Evolutionary conservation across 2,329 filamentous ascomycete species (phyloP).

Genomic region (Calonectria fujianensis): DNA sequence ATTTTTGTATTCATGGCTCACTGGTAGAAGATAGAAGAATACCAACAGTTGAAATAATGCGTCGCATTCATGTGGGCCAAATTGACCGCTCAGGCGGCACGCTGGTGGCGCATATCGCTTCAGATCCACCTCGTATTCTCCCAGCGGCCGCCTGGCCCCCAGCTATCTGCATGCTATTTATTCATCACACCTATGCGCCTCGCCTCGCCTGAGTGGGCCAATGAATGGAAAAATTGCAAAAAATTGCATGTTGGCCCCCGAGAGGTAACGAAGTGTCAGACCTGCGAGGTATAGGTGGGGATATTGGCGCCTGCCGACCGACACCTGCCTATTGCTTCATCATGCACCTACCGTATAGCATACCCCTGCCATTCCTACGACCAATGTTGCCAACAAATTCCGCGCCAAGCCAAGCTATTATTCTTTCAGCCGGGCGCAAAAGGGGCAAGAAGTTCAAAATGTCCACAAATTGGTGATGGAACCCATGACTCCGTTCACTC

Average conservation of each 20-base stretch:
- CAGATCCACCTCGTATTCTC: background rate
- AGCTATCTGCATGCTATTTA: background rate
- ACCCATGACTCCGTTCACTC: too few species aligned
- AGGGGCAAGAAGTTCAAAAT: too few species aligned
- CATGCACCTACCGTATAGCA: background rate
- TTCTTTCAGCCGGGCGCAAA: background rate
- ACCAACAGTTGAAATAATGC: background rate
- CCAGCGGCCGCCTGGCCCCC: background rate
- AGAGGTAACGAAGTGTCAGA: background rate
- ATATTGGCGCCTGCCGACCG: background rate
- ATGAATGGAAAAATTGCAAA: background rate
- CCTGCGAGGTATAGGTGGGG: background rate
- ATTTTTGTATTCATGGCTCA: too few species aligned
- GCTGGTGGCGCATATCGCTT: background rate
- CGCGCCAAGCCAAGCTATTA: background rate
- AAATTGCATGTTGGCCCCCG: background rate
- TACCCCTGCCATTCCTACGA: background rate
- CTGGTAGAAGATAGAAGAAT: background rate
- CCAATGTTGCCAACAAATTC: background rate
- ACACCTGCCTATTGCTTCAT: background rate
- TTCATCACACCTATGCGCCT: background rate
- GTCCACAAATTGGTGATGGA: too few species aligned
- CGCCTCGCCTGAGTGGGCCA: background rate
- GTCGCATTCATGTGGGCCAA: background rate
- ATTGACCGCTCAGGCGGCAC: background rate